Percentiles rank a stretch among this genome's conserved stretches.
Conservation (phyloP, 2,329 filamentous ascomycete genomes). For the Cercospora sp. region DNA sequence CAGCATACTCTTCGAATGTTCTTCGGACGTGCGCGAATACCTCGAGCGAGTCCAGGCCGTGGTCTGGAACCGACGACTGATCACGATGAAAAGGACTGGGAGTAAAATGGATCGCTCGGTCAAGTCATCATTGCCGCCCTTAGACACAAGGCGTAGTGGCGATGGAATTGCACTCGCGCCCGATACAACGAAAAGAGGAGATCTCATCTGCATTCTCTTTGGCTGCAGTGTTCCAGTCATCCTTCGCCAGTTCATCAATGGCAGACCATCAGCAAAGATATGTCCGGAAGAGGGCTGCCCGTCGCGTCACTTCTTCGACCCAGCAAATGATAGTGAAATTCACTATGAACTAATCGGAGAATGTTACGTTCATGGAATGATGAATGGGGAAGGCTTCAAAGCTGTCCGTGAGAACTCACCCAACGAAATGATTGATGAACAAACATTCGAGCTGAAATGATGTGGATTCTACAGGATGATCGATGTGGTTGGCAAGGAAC, state of each 20-base stretch:
- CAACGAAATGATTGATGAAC: neutral
- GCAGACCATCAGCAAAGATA: neutral
- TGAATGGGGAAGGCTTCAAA: neutral
- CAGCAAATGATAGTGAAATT: too few species aligned
- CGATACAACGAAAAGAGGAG: conserved; percentile 19
- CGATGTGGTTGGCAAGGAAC: too few species aligned
- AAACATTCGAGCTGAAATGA: neutral
- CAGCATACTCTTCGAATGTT: too few species aligned
- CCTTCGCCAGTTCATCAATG: neutral
- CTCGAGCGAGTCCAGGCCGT: too few species aligned
- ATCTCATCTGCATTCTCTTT: conserved; percentile 27
- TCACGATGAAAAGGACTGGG: too few species aligned
- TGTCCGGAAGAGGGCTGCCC: neutral
- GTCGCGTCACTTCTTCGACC: too few species aligned
- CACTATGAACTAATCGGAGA: neutral
- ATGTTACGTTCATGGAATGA: neutral
- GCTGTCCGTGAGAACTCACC: neutral
- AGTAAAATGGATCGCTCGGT: too few species aligned
- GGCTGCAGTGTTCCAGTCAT: conserved; percentile 30
- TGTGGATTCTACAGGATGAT: too few species aligned
- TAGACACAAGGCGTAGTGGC: neutral
- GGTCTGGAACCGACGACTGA: too few species aligned
- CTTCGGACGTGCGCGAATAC: too few species aligned
- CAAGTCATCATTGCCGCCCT: too few species aligned
- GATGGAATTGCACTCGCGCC: neutral